A percentile compares a stretch with the other conserved stretches of the same genome.
Conservation (phyloP, 2,329 filamentous ascomycete species). For the Endoconidiophora laricicola region DNA sequence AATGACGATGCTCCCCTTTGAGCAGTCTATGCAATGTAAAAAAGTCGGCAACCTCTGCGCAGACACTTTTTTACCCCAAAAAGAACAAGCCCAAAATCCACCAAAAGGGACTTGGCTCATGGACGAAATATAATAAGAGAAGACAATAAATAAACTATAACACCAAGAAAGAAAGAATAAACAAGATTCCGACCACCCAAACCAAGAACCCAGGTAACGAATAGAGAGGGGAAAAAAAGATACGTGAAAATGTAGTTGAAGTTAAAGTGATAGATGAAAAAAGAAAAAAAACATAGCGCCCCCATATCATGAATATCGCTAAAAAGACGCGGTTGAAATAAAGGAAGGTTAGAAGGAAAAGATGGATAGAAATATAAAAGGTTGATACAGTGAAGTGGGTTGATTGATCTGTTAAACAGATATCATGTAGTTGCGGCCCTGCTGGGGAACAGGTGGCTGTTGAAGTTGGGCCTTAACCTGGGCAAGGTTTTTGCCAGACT, state of each 20-base stretch:
- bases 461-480: slow-evolving; percentile 12
- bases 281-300: slow-evolving; percentile 1
- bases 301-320: slow-evolving; percentile 8
- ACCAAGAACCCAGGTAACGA: neutral
- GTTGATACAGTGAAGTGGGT: neutral
- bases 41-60: slow-evolving; percentile 12
- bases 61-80: slow-evolving; percentile 11
- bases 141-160: neutral
- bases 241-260: neutral
- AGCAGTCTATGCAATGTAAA: slow-evolving; percentile 2
- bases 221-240: slow-evolving; percentile 1
- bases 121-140: neutral
- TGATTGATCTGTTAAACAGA: slow-evolving; percentile 35
- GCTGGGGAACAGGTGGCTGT: slow-evolving; percentile 1
- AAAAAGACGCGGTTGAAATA: neutral
- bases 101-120: neutral
- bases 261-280: neutral
- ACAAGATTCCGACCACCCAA: neutral
- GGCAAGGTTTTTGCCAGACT: slow-evolving; percentile 60
- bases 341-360: neutral
- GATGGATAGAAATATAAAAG: slow-evolving; percentile 1
- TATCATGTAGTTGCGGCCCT: slow-evolving; percentile 54
- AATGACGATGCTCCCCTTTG: slow-evolving; percentile 1
- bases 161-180: neutral
- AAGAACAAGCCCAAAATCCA: slow-evolving; percentile 7